Evolutionary conservation across 257 asterid species (phyloP).

Genomic region (Nicotiana benthamiana): DNA sequence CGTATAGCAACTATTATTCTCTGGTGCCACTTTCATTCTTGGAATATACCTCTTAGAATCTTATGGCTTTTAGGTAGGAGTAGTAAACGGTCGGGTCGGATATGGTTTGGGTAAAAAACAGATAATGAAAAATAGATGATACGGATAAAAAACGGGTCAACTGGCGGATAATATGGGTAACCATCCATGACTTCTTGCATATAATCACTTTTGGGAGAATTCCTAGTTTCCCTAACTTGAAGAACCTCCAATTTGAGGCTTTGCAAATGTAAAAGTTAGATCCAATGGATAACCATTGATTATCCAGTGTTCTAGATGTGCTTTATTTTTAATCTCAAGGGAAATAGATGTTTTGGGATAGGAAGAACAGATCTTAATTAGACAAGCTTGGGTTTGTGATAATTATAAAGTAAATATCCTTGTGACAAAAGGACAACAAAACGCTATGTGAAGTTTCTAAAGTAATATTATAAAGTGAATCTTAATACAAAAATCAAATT

Average conservation of each 20-base stretch:
- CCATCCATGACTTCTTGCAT: too few relatives aligned
- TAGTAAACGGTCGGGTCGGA: too few relatives aligned
- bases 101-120: too few relatives aligned
- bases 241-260: too few relatives aligned
- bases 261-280: too few relatives aligned
- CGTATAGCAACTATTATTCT: slow-evolving; percentile 6
- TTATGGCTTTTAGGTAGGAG: slow-evolving; percentile 8
- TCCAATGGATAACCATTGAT: too few relatives aligned
- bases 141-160: too few relatives aligned
- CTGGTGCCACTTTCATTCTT: background rate
- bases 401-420: background rate
- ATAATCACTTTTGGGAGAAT: too few relatives aligned
- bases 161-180: too few relatives aligned
- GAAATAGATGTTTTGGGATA: background rate
- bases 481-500: background rate
- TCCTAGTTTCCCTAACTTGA: too few relatives aligned
- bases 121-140: too few relatives aligned
- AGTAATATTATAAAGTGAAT: background rate
- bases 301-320: background rate
- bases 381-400: background rate
- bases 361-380: background rate
- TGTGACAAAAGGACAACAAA: background rate
- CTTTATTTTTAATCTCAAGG: background rate
- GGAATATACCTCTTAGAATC: background rate
- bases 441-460: background rate